Percentiles rank a stretch among this genome's conserved stretches.
phyloP scores from a whole-genome alignment of 305 asterid species.

The Galium porrigens region DNA sequence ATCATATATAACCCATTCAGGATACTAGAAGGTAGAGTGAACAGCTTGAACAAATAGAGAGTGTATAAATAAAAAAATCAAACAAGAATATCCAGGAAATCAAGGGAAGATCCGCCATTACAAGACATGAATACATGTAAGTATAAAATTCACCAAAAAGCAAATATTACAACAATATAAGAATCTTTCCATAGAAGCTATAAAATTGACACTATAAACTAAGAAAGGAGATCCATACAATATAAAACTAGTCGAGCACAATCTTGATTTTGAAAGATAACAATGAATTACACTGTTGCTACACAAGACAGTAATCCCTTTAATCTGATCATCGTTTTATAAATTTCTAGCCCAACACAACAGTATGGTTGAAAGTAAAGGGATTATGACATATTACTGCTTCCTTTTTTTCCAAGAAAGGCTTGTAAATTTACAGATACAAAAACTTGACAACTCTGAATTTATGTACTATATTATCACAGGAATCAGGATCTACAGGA shows the following conservation, averaged over 20 bases:
- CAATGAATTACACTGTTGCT: not conserved
- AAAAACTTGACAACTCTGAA: not conserved
- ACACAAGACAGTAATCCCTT: not conserved
- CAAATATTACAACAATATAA: not conserved
- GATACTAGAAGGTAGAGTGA: not conserved
- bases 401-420: too few species aligned
- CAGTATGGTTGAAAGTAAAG: not conserved
- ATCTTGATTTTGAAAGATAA: not conserved
- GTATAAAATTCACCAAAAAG: not conserved
- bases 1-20: not conserved
- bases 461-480: not conserved
- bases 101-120: not conserved
- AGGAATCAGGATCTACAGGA: not conserved
- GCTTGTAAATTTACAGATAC: too few species aligned
- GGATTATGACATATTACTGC: not conserved
- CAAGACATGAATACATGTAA: not conserved
- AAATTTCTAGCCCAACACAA: not conserved
- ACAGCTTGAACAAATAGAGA: not conserved
- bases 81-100: not conserved
- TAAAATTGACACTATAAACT: too few species aligned
- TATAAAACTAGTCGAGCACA: not conserved
- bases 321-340: not conserved
- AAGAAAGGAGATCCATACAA: too few species aligned
- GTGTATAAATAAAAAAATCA: not conserved
- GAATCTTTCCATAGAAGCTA: not conserved